These are phyloP conservation scores for Lasiodiplodia theobromae DNA, from an alignment of 2,329 filamentous ascomycete species.

Conservation along the genomic window DNA sequence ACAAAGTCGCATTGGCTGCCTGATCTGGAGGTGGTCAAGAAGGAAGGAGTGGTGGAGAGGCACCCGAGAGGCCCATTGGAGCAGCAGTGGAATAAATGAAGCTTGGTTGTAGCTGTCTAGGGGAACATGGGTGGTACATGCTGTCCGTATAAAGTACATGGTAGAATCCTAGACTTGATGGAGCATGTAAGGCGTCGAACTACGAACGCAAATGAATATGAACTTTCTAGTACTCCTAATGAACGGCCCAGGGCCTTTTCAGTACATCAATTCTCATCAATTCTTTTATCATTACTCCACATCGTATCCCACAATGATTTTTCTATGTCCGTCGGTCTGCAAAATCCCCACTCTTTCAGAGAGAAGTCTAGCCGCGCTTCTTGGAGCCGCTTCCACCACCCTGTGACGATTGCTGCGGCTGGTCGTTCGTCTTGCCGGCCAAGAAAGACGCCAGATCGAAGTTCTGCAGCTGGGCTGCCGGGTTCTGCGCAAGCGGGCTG, in stretches of 20 bases:
- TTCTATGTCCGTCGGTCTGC: not conserved
- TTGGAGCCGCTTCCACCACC: slow-evolving; percentile 9
- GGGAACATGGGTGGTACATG: not conserved
- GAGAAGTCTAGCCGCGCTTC: not conserved
- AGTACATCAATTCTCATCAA: not conserved
- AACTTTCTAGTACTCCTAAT: not conserved
- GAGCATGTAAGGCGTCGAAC: not conserved
- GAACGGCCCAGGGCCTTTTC: not conserved
- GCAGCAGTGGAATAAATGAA: not conserved
- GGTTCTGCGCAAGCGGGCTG: slow-evolving; percentile 64
- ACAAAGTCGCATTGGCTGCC: slow-evolving; percentile 25
- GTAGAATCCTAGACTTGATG: not conserved
- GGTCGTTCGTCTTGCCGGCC: slow-evolving; percentile 58
- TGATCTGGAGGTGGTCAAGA: slow-evolving; percentile 16
- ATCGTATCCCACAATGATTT: not conserved
- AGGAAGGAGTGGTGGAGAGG: not conserved
- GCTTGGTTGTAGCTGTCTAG: not conserved
- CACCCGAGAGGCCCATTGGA: not conserved
- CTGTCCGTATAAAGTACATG: not conserved
- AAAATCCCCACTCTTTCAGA: not conserved
- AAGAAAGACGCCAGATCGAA: slow-evolving; percentile 75
- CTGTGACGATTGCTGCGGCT: slow-evolving; percentile 2
- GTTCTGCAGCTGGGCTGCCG: slow-evolving; percentile 63
- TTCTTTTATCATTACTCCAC: not conserved
- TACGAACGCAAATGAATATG: not conserved